Percentiles rank a stretch among this genome's conserved stretches.
These are phyloP conservation scores for Heterobasidion annosum DNA, from an alignment of 1,284 basidiomycete genomes.

Conservation along the genomic window DNA sequence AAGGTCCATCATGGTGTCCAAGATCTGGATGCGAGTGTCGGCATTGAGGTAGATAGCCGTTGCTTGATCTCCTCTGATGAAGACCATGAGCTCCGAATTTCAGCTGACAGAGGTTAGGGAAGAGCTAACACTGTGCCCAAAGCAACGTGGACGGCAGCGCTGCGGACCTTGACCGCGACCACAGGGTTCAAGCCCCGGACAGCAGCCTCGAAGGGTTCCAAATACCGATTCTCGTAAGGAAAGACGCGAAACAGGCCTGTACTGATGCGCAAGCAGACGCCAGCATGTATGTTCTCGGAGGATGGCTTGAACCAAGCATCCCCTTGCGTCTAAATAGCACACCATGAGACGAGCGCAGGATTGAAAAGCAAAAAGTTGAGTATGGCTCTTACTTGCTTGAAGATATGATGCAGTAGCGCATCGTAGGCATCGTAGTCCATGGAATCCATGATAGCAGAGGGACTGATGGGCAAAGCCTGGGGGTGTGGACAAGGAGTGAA, in stretches of 20 bases:
- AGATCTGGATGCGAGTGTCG: conserved; percentile 55
- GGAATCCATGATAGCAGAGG: conserved; percentile 6
- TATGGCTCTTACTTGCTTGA: conserved; percentile 26
- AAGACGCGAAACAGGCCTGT: conserved; percentile 56
- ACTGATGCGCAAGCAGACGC: conserved; percentile 61
- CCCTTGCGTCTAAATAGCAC: conserved; percentile 43
- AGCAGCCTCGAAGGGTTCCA: conserved; percentile 65
- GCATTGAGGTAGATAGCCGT: conserved; percentile 46
- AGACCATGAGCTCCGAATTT: neutral
- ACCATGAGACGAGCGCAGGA: neutral
- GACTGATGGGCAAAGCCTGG: too few relatives aligned
- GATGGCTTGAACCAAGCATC: conserved; percentile 73
- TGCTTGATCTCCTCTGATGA: conserved; percentile 37
- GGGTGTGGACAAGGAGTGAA: too few relatives aligned
- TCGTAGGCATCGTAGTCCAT: conserved; percentile 74
- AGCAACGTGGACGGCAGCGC: conserved; percentile 75
- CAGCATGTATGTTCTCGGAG: conserved; percentile 60
- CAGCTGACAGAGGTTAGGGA: neutral
- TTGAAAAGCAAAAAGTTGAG: conserved; percentile 10
- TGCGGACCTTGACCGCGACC: conserved; percentile 73
- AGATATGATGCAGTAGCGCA: conserved; percentile 61
- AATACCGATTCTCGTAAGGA: conserved; percentile 51
- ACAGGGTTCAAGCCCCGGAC: conserved; percentile 67
- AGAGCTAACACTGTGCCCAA: conserved; percentile 53
- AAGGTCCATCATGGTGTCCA: conserved; percentile 53